A percentile compares a stretch with the other conserved stretches of the same genome.
phyloP scores from a whole-genome alignment of 306 rosid genomes.

The Trifolium dubium region DNA sequence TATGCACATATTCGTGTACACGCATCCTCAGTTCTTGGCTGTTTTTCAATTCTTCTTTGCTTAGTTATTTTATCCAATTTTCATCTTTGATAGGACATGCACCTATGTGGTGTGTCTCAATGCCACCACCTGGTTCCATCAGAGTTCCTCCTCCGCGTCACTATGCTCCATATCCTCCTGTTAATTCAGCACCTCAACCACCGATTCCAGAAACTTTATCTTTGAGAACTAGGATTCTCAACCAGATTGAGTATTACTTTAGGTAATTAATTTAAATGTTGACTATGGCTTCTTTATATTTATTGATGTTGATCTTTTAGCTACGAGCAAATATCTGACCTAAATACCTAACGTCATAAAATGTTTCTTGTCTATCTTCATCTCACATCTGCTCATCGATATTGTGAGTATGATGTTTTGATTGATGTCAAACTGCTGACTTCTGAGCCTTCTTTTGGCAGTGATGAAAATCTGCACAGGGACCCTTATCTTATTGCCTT shows the following conservation, averaged over 20 bases:
- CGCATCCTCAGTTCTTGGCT: background rate
- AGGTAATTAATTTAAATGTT: conserved; percentile 55
- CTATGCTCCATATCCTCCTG: conserved; percentile 67
- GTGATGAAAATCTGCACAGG: conserved; percentile 89
- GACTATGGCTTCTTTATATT: conserved; percentile 21
- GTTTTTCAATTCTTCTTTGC: background rate
- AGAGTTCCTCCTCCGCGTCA: conserved; percentile 73
- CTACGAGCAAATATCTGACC: background rate
- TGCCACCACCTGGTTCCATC: conserved; percentile 67
- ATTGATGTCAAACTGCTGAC: conserved; percentile 46
- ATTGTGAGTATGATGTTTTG: conserved; percentile 26
- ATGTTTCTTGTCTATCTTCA: conserved; percentile 30
- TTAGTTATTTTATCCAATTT: conserved; percentile 31
- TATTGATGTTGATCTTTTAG: conserved; percentile 17
- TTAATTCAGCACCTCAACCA: conserved; percentile 50
- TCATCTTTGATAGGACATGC: conserved; percentile 65
- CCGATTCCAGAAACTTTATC: conserved; percentile 52
- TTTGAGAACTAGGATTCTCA: conserved; percentile 65
- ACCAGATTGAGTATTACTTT: conserved; percentile 91
- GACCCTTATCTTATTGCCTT: conserved; percentile 75
- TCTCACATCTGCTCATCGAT: conserved; percentile 8
- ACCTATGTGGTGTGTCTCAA: conserved; percentile 68
- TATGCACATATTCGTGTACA: background rate
- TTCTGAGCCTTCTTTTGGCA: conserved; percentile 62
- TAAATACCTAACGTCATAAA: conserved; percentile 2